These are phyloP conservation scores for Fusarium euwallaceae DNA, from an alignment of 2,329 filamentous ascomycete species.

Conservation along the genomic window DNA sequence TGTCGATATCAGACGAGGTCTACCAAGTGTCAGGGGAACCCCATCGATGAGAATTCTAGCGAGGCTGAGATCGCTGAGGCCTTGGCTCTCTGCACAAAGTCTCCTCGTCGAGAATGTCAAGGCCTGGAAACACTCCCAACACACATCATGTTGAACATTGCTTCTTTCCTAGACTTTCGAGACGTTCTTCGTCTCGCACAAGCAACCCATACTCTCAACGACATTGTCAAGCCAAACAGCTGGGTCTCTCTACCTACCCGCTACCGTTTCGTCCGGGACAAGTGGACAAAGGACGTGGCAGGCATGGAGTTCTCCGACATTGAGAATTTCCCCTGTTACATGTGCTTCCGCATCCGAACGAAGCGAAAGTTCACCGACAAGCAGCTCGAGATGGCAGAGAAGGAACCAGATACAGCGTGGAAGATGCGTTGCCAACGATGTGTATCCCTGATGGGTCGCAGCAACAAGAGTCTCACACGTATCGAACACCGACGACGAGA, in stretches of 20 bases:
- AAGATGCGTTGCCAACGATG: constrained; percentile 32
- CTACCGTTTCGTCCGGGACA: constrained; percentile 22
- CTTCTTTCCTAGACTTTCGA: constrained; percentile 10
- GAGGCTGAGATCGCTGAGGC: neutral
- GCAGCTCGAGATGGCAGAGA: neutral
- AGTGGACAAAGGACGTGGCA: constrained; percentile 12
- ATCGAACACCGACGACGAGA: constrained; percentile 23
- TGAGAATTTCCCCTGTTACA: constrained; percentile 26
- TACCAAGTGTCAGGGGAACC: constrained; percentile 17
- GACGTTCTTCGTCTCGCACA: constrained; percentile 20
- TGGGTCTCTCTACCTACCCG: constrained; percentile 29
- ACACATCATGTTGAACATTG: constrained; percentile 24
- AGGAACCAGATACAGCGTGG: constrained; percentile 18
- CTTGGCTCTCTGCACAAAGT: constrained; percentile 5
- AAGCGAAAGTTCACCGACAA: constrained; percentile 12
- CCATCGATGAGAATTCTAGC: neutral
- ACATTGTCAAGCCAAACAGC: constrained; percentile 15
- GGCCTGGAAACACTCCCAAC: constrained; percentile 22
- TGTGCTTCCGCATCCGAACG: constrained; percentile 24
- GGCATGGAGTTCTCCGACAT: neutral
- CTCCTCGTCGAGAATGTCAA: neutral
- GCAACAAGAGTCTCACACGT: neutral
- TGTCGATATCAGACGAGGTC: constrained; percentile 28
- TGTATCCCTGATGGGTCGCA: constrained; percentile 13
- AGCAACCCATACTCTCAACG: constrained; percentile 12